phyloP scores from a whole-genome alignment of 202 grass and related monocot genomes.

The Panicum virgatum region DNA sequence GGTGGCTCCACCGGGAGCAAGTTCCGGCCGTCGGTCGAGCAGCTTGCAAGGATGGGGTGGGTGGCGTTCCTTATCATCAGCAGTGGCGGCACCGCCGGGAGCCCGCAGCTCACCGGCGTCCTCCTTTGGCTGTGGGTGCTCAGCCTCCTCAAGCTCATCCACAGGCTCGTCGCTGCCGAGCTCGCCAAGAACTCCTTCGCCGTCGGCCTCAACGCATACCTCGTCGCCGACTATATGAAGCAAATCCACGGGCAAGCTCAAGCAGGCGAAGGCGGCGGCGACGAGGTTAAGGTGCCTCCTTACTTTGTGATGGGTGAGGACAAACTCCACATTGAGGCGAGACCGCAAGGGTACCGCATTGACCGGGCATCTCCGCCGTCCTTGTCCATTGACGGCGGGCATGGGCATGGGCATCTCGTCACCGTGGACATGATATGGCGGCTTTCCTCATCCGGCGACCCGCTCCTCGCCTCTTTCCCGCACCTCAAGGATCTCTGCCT shows the following conservation, averaged over 20 bases:
- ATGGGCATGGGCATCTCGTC: constrained; percentile 12
- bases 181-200: constrained; percentile 52
- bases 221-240: constrained; percentile 58
- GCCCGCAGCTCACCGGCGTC: constrained; percentile 44
- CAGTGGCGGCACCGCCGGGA: constrained; percentile 37
- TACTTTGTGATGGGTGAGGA: constrained; percentile 53
- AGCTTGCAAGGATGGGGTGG: constrained; percentile 58
- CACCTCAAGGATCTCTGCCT: constrained; percentile 42
- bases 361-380: not conserved
- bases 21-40: constrained; percentile 55
- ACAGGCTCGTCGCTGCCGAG: constrained; percentile 48
- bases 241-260: constrained; percentile 38
- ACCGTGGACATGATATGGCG: constrained; percentile 48
- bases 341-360: constrained; percentile 44
- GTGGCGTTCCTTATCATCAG: constrained; percentile 59
- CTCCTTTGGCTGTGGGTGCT: constrained; percentile 60
- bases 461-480: constrained; percentile 28
- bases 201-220: constrained; percentile 49
- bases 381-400: not conserved
- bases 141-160: constrained; percentile 54
- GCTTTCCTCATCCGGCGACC: constrained; percentile 34
- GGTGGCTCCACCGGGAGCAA: constrained; percentile 27
- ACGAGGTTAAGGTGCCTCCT: constrained; percentile 26
- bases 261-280: not conserved
- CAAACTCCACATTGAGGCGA: constrained; percentile 41